These are phyloP conservation scores for Naematelia aurantialba DNA, from an alignment of 768 basidiomycete species.

Conservation along the genomic window DNA sequence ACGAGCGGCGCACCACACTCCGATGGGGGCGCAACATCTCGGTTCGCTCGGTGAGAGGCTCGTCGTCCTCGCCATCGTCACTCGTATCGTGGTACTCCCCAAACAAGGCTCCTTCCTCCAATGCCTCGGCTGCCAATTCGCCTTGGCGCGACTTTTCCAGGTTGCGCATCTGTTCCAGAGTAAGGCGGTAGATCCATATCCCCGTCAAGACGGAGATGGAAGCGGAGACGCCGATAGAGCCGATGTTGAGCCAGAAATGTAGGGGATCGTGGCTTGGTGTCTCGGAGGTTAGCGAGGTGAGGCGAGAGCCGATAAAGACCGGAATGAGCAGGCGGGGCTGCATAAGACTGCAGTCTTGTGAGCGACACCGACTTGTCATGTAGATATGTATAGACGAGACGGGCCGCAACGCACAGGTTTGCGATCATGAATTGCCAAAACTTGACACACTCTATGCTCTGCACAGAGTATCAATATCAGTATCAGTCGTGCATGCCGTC, in stretches of 20 bases:
- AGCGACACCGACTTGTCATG: neutral
- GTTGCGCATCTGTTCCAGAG: slow-evolving; percentile 45
- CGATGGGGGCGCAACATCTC: neutral
- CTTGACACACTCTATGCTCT: slow-evolving; percentile 48
- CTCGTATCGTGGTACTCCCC: slow-evolving; percentile 28
- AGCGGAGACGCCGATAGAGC: slow-evolving; percentile 34
- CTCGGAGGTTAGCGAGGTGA: slow-evolving; percentile 42
- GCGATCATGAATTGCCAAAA: slow-evolving; percentile 48
- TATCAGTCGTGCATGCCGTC: neutral
- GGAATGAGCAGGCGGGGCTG: slow-evolving; percentile 46
- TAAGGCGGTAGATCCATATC: slow-evolving; percentile 45
- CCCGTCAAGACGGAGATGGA: slow-evolving; percentile 38
- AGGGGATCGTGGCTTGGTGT: slow-evolving; percentile 31
- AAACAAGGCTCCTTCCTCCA: slow-evolving; percentile 42
- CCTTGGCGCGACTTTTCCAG: slow-evolving; percentile 29
- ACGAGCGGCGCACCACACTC: neutral
- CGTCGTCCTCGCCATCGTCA: slow-evolving; percentile 14
- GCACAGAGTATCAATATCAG: too few species aligned
- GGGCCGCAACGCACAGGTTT: slow-evolving; percentile 33
- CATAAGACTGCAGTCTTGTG: slow-evolving; percentile 21
- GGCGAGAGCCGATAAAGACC: slow-evolving; percentile 49
- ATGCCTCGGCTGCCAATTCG: slow-evolving; percentile 38
- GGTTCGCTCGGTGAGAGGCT: neutral
- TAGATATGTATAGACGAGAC: neutral
- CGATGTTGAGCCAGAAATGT: slow-evolving; percentile 45